phyloP scores from a whole-genome alignment of 2,329 filamentous ascomycete species.

The Gaeumannomyces tritici region DNA sequence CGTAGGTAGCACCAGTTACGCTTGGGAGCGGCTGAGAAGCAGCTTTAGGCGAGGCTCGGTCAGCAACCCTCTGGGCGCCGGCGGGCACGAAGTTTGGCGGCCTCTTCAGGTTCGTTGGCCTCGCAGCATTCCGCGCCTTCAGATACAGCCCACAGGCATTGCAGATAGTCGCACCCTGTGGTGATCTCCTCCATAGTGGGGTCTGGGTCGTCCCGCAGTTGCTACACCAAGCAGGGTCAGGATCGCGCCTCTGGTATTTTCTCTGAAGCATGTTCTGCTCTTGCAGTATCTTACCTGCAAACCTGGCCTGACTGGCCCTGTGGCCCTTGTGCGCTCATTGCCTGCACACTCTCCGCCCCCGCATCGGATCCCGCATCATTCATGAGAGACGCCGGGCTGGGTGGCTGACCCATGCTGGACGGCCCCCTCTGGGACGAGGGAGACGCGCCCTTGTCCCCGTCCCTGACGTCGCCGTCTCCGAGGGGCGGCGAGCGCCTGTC shows the following conservation, averaged over 20 bases:
- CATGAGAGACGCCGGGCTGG: conserved; percentile 11
- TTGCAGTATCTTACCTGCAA: conserved; percentile 50
- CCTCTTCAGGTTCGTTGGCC: conserved; percentile 84
- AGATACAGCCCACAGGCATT: conserved; percentile 94
- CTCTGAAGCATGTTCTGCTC: not conserved
- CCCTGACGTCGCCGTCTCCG: conserved; percentile 11
- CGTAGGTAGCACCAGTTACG: conserved; percentile 55
- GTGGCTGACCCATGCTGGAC: conserved; percentile 5
- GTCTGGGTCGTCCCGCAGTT: conserved; percentile 94
- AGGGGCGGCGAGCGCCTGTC: conserved; percentile 13
- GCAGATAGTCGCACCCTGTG: conserved; percentile 88
- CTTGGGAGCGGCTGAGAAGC: conserved; percentile 29
- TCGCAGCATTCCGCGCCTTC: conserved; percentile 84
- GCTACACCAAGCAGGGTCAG: conserved; percentile 33
- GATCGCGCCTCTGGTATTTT: not conserved
- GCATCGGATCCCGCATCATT: conserved; percentile 10
- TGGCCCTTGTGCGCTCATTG: conserved; percentile 23
- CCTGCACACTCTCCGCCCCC: conserved; percentile 9
- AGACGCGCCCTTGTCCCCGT: conserved; percentile 6
- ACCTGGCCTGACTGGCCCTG: conserved; percentile 41
- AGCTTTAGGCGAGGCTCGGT: conserved; percentile 26
- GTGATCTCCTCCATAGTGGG: conserved; percentile 88
- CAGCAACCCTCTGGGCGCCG: conserved; percentile 30
- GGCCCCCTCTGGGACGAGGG: conserved; percentile 4
- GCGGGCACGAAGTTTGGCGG: conserved; percentile 44